Evolutionary conservation across 2,329 filamentous ascomycete genomes (phyloP).

Genomic region (Ophiocordyceps camponoti-rufipedis): DNA sequence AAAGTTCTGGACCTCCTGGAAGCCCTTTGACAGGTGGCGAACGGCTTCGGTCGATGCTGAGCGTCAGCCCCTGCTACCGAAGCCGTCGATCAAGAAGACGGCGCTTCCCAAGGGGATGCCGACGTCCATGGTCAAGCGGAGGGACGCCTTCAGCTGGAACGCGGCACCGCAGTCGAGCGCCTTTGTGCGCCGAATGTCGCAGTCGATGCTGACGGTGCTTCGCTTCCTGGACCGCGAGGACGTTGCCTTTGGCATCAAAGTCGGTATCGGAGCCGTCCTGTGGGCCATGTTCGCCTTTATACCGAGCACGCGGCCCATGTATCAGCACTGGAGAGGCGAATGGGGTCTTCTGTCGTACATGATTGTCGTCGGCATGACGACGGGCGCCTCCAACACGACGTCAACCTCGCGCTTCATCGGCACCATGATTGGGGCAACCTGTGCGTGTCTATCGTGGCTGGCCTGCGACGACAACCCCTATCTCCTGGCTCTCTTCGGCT

Average conservation of each 20-base stretch:
- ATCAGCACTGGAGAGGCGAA: conserved; percentile 80
- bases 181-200: conserved; percentile 24
- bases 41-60: conserved; percentile 20
- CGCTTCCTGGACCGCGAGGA: conserved; percentile 35
- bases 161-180: conserved; percentile 28
- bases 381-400: conserved; percentile 88
- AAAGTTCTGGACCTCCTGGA: conserved; percentile 45
- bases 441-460: conserved; percentile 63
- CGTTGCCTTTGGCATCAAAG: conserved; percentile 71
- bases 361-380: conserved; percentile 96
- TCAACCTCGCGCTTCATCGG: conserved; percentile 73
- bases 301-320: conserved; percentile 56
- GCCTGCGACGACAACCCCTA: conserved; percentile 55
- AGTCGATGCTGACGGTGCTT: conserved; percentile 24
- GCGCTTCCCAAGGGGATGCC: conserved; percentile 38
- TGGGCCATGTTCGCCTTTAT: conserved; percentile 86
- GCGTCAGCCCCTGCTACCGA: conserved; percentile 19
- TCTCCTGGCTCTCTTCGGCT: conserved; percentile 64
- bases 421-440: conserved; percentile 62
- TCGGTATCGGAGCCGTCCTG: conserved; percentile 72
- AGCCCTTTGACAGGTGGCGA: not conserved
- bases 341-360: conserved; percentile 96
- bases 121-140: conserved; percentile 29
- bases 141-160: conserved; percentile 37
- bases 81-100: conserved; percentile 31